Conservation (phyloP, 352 stramenopile genomes). For the Lagenidium giganteum region DNA sequence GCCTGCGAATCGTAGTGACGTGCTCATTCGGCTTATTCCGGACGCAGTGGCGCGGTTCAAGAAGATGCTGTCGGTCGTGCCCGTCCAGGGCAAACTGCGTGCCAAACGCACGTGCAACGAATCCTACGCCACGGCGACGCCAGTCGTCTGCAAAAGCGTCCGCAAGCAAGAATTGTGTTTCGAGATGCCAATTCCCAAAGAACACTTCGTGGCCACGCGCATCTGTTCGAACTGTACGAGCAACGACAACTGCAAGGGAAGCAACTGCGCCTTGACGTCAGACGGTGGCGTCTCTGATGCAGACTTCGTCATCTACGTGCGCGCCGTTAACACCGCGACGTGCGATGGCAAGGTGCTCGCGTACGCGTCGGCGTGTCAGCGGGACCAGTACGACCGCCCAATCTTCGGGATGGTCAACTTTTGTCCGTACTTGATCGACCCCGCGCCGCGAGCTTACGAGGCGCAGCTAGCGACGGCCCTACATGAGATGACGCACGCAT, state of each 20-base stretch:
- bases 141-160: no score
- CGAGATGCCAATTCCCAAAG: constrained; percentile 50
- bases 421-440: constrained; percentile 47
- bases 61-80: constrained; percentile 47
- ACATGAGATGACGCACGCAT: constrained; percentile 65
- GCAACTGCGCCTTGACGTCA: constrained; percentile 22
- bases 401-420: constrained; percentile 77
- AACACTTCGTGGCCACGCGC: no score
- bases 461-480: constrained; percentile 44
- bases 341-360: constrained; percentile 27
- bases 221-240: no score
- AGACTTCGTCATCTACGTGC: constrained; percentile 58
- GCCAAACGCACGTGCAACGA: constrained; percentile 57
- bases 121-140: constrained; percentile 53
- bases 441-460: constrained; percentile 31
- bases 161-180: constrained; percentile 49
- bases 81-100: constrained; percentile 52
- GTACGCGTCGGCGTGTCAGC: constrained; percentile 62
- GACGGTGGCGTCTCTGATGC: constrained; percentile 27
- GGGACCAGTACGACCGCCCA: constrained; percentile 64
- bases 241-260: constrained; percentile 37
- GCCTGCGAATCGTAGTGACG: constrained; percentile 20
- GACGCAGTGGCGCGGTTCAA: constrained; percentile 63
- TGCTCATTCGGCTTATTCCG: constrained; percentile 54
- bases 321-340: constrained; percentile 28